Conservation (phyloP, 2,329 filamentous ascomycete species). For the Calonectria henricotiae region DNA sequence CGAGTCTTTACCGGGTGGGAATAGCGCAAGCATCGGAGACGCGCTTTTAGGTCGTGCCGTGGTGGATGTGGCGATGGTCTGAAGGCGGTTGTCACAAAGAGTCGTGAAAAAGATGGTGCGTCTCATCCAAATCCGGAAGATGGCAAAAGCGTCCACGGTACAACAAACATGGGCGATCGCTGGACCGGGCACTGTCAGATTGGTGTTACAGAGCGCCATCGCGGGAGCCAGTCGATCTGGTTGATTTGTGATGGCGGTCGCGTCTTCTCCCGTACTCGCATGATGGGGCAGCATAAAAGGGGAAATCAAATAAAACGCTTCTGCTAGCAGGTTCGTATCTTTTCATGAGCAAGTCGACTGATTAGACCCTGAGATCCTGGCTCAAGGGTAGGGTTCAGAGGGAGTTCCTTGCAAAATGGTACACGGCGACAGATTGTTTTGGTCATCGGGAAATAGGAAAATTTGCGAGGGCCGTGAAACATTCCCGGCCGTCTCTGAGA, state of each 20-base stretch:
- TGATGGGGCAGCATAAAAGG: constrained; percentile 38
- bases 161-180: background rate
- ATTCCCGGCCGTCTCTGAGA: constrained; percentile 11
- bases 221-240: constrained; percentile 11
- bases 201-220: constrained; percentile 1
- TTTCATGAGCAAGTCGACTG: constrained; percentile 38
- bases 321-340: constrained; percentile 34
- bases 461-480: constrained; percentile 13
- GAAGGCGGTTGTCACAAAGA: background rate
- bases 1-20: constrained; percentile 51
- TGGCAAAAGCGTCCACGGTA: background rate
- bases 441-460: constrained; percentile 5
- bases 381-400: constrained; percentile 6
- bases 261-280: constrained; percentile 36
- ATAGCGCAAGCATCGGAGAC: background rate
- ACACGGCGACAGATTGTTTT: constrained; percentile 4
- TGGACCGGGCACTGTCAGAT: background rate
- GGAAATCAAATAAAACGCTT: constrained; percentile 22
- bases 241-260: constrained; percentile 14
- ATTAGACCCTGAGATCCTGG: constrained; percentile 32
- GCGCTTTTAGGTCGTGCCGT: background rate
- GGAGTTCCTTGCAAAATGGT: constrained; percentile 5
- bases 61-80: background rate
- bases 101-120: no score
- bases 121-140: background rate